A percentile compares a stretch with the other conserved stretches of the same genome.
phyloP scores from a whole-genome alignment of 169 alveolate species.

The Plasmodium knowlesi region DNA sequence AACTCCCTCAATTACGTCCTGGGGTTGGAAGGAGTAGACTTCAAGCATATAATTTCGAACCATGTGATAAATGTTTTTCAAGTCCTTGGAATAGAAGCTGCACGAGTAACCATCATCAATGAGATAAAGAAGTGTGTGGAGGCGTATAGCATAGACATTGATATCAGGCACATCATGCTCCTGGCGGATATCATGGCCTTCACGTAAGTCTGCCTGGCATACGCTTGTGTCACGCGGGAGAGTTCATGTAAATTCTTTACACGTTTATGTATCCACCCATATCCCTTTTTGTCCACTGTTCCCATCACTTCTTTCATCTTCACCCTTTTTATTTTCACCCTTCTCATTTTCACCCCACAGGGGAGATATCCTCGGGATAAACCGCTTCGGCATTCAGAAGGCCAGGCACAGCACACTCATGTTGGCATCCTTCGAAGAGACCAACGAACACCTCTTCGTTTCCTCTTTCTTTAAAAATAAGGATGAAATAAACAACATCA shows the following conservation, averaged over 20 bases:
- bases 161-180: conserved; percentile 96
- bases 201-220: conserved; percentile 80
- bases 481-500: conserved; percentile 94
- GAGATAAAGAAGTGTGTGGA: conserved; percentile 95
- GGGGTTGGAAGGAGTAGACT: conserved; percentile 94
- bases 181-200: conserved; percentile 98
- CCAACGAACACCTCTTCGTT: conserved; percentile 97
- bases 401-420: conserved; percentile 97
- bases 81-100: conserved; percentile 97
- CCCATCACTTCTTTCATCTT: neutral
- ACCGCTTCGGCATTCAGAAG: conserved; percentile 97
- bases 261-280: neutral
- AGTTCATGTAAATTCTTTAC: neutral
- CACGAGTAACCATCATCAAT: conserved; percentile 93
- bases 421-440: conserved; percentile 99
- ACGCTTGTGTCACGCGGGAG: neutral
- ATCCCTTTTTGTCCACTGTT: neutral
- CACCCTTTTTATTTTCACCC: neutral
- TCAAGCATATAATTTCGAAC: conserved; percentile 90
- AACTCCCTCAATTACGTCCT: conserved; percentile 93
- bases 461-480: conserved; percentile 94
- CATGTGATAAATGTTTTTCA: conserved; percentile 95
- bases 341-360: conserved; percentile 36
- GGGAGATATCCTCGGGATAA: conserved; percentile 96
- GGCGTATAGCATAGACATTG: conserved; percentile 95